Base-by-base conservation (phyloP, 805 yeast genomes). In the Candida vartiovaarae region DNA sequence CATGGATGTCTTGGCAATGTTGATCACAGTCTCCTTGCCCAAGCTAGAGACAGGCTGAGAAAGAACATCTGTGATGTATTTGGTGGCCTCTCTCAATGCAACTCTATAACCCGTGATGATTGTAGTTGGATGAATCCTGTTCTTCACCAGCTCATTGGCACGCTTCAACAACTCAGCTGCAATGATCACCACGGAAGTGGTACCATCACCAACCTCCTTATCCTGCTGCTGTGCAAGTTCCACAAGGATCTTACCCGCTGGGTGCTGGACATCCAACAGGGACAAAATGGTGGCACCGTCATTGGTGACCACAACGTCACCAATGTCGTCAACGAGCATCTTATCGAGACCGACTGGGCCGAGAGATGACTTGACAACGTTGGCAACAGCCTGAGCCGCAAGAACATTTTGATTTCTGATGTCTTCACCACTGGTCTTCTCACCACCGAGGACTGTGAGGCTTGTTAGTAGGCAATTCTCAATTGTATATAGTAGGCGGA, bases 311-410 rank as follows among this genome's bases (percentile, higher is more conserved):
- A 96, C 90, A 38, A 93, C 97, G 67, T 95, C 99, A 51, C 99
- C 99, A 66, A 93, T 95, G 60, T 93, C 99, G 66, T 93, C 99
- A 34, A 93, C 99, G 39, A 93, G 75, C 96, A 93, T 93, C 70
- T 93, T 93, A 69, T 93, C 99, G 42, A 93, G 74, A 27, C 99
- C 99, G 32, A 93, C 98, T 7, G 99, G 99, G 4, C 99, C 99
- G 45, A 93, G 71, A 2, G 98, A 90, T 10, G 96, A 82, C 65
- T 91, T 91, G 38, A 91, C 99, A 46, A 93, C 76, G 64, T 93
- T 98, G 36, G 98, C 99, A 25, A 93, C 99, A 23, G 99, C 99
- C 64, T 90, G 90, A 72, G 98, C 93, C 6, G 99, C 99, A 60
- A 89, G 68, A 20, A 95, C 96, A 59, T 93, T 93, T 65, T 95